Evolutionary conservation across 164 flowering plant genomes (phyloP).

Genomic region (Tetrastigma voinierianum): DNA sequence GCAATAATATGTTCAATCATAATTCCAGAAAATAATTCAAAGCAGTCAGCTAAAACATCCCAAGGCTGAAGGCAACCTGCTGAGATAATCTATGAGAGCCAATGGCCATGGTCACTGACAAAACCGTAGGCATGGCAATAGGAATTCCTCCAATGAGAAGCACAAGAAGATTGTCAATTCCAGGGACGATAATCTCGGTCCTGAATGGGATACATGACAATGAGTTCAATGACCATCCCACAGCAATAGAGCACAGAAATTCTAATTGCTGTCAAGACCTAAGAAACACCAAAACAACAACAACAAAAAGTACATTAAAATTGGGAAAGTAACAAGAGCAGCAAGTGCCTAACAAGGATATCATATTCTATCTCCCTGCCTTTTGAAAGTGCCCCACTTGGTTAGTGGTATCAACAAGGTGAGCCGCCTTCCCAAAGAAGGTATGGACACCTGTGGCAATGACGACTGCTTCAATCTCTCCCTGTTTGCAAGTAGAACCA

Average conservation of each 20-base stretch:
- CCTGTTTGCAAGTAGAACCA: constrained; percentile 89
- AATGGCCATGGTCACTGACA: constrained; percentile 90
- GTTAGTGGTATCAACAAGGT: constrained; percentile 78
- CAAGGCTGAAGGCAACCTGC: constrained; percentile 49
- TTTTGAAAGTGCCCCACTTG: constrained; percentile 91
- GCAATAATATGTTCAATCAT: constrained; percentile 14
- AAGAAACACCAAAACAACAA: constrained; percentile 4
- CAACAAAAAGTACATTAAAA: not conserved
- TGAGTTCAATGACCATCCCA: constrained; percentile 71
- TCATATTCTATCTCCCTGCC: constrained; percentile 27
- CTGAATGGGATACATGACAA: constrained; percentile 82
- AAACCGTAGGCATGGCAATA: constrained; percentile 93
- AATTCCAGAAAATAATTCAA: not conserved
- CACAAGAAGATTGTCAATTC: constrained; percentile 81
- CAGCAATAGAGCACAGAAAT: constrained; percentile 85
- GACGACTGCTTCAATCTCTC: constrained; percentile 85
- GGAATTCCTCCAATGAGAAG: constrained; percentile 91
- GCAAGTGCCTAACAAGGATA: not conserved
- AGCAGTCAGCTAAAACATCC: not conserved
- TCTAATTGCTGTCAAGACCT: constrained; percentile 88
- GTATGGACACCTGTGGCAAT: constrained; percentile 88
- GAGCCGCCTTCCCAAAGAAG: constrained; percentile 94
- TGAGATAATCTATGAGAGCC: constrained; percentile 83
- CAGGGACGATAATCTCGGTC: constrained; percentile 64
- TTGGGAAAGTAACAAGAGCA: no score